Evolutionary conservation across 2,329 filamentous ascomycete species (phyloP), one percentile per base, ranked within the genome.

Genomic region (Aspergillus sp.): DNA sequence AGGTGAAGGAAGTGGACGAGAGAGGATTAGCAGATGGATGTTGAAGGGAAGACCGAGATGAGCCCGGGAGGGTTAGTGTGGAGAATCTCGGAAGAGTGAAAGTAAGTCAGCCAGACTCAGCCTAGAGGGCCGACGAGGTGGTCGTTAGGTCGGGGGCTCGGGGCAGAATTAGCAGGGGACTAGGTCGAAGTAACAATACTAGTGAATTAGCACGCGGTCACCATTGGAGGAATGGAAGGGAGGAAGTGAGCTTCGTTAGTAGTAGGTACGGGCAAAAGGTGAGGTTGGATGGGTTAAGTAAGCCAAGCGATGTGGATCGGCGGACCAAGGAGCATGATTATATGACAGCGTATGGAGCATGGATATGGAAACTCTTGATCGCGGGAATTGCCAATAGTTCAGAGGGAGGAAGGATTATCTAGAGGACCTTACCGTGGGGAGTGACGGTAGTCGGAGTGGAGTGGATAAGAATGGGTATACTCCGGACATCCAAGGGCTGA

Each of bases 11-110:
- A 64, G 59, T 54, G 62, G 60, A 63, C 56, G 63, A 63, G 57
- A 59, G 58, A 61, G 58, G 56, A 61, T 53, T 14, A 67, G 59
- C 56, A 67, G 54, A 52, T 26, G 56, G 53, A 62, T 65, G 61
- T 61, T 52, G 42, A 55, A 64, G 58, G 59, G 58, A 60, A 65
- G 64, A 51, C 63, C 62, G 62, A 67, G 65, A 68, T 65, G 65
- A 63, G 56, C 59, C 64, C 60, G 62, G 63, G 61, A 64, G 57
- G 64, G 62, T 57, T 65, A 63, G 64, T 63, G 67, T 68, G 67
- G 67, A 68, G 66, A 64, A 63, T 64, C 62, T 64, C 63, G 63
- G 63, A 65, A 63, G 57, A 64, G 56, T 49, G 60, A 26, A 54
- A 54, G 56, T 39, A 57, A 36, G 55, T 56, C 51, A 55, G 3